These are phyloP conservation scores for Macrotyloma uniflorum DNA, from an alignment of 306 rosid genomes.

Conservation along the genomic window DNA sequence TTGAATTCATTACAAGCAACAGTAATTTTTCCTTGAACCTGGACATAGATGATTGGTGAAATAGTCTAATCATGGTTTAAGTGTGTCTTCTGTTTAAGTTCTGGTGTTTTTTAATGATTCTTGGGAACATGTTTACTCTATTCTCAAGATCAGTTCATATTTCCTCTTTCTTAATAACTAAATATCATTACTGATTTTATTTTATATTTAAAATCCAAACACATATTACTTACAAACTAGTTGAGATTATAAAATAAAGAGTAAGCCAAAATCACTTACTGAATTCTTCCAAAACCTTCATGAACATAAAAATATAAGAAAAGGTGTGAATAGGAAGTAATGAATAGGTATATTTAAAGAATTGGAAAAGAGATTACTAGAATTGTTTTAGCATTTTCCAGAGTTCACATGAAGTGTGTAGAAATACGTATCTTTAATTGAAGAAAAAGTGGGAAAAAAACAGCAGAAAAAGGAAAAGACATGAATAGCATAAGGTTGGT, in stretches of 20 bases:
- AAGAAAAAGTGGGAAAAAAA: constrained; percentile 28
- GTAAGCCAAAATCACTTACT: no score
- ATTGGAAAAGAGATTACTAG: not conserved
- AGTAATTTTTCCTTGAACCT: not conserved
- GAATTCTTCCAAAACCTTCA: no score
- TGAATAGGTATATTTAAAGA: not conserved
- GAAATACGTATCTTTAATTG: constrained; percentile 28
- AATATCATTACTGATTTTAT: no score
- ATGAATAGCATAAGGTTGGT: not conserved
- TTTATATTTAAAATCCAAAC: no score
- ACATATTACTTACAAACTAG: no score
- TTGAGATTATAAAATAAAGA: no score
- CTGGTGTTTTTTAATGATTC: not conserved
- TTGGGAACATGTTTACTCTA: not conserved
- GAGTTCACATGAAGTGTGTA: not conserved
- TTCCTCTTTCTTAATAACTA: no score
- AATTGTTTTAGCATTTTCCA: constrained; percentile 5
- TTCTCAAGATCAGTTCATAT: no score
- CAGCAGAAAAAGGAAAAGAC: constrained; percentile 41
- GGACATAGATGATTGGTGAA: not conserved
- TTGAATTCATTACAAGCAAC: not conserved
- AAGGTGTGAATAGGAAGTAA: no score
- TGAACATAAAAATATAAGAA: no score
- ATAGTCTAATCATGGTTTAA: not conserved
- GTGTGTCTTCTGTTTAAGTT: not conserved